Evolutionary conservation across 2,329 filamentous ascomycete genomes (phyloP).

Genomic region (Exophiala dermatitidis): DNA sequence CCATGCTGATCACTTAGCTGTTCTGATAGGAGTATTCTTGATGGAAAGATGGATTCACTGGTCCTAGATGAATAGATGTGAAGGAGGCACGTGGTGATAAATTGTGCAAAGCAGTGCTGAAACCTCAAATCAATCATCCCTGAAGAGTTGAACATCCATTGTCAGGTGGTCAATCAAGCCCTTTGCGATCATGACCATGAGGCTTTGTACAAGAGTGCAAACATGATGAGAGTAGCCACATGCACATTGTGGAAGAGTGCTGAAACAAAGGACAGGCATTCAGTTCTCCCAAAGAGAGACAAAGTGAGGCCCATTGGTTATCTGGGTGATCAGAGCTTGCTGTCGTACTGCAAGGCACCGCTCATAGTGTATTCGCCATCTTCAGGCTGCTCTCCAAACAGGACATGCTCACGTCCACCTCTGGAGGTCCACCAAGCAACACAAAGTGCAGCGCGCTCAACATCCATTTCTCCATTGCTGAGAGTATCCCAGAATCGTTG

Average conservation of each 20-base stretch:
- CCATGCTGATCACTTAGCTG: slow-evolving; percentile 7
- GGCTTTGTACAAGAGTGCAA: neutral
- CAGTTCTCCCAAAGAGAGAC: neutral
- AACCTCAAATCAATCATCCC: neutral
- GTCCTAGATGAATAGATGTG: neutral
- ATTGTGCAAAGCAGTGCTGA: slow-evolving; percentile 1
- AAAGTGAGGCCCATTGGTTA: neutral
- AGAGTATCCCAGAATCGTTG: slow-evolving; percentile 73
- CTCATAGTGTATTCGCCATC: slow-evolving; percentile 46
- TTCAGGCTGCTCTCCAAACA: slow-evolving; percentile 39
- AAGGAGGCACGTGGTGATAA: neutral
- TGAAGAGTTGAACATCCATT: neutral
- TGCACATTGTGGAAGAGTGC: neutral
- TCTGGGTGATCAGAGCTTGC: slow-evolving; percentile 40
- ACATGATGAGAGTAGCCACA: neutral
- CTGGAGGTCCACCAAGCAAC: slow-evolving; percentile 78
- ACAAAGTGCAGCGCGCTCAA: slow-evolving; percentile 69
- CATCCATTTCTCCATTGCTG: slow-evolving; percentile 77
- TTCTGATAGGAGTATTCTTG: neutral
- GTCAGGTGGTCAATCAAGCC: neutral
- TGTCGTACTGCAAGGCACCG: slow-evolving; percentile 44
- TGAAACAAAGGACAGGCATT: neutral
- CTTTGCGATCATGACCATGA: neutral
- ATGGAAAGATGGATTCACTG: neutral
- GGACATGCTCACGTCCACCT: slow-evolving; percentile 51